Evolutionary conservation across 202 grass and related monocot genomes (phyloP), one percentile per base, ranked within the genome.

Genomic region (Panicum virgatum): DNA sequence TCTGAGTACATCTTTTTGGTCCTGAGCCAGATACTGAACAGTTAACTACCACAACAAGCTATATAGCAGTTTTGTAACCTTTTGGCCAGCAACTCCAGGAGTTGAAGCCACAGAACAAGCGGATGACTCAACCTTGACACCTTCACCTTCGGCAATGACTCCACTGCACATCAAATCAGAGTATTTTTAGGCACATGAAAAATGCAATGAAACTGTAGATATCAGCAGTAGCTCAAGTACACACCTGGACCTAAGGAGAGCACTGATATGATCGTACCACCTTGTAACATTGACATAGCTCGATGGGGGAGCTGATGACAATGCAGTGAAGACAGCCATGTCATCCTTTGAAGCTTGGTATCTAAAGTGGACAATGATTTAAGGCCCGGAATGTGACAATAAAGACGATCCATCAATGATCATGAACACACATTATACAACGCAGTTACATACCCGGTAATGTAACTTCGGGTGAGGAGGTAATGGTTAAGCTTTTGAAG

Each of bases 381-480:
- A 18, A 18, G 22, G 25, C 27, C 18, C 9, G 39, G 9, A 4
- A 34, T 14, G 1, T 38, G 34, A 62, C 37, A 46, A 26, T 38
- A 70, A 70, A 5, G 7, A 58, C 29, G 14, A n/a, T 22, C 34
- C 9, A 47, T 52, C 23, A n/a, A 57, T 19, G 30, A 40, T 40
- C 39, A 40, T 40, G 8, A 40, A 9, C 8, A 48, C 26, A 25
- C 61, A 59, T 25, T 32, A 30, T 32, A 15, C 13, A 50, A 32
- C 16, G 50, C 19, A 51, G 50, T 20, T 25, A 73, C 51, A 66
- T 86, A 98, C 96, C 92, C 92, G 53, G 87, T 83, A 74, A 98
- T 88, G 85, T 98, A 96, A 79, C 92, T 98, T 83, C 89, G 92
- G 42, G 84, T 71, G 39, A 96, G 89, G 77, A 98, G 92, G 87